phyloP scores from a whole-genome alignment of 345 rosid genomes.

The Populus deltoides region DNA sequence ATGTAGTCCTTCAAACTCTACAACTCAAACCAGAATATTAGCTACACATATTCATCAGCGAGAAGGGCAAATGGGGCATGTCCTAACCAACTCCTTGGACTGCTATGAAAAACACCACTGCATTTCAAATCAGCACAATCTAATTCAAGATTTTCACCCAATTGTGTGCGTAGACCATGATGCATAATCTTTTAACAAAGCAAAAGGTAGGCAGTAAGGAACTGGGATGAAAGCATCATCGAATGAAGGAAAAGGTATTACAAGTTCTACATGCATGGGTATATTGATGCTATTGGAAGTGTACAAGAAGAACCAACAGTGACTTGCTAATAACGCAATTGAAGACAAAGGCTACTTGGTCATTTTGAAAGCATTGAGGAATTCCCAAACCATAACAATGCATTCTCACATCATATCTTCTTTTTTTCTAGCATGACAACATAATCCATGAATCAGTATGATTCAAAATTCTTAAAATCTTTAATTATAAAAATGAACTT shows the following conservation, averaged over 20 bases:
- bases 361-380: neutral
- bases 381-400: neutral
- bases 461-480: no score
- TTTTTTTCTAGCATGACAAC: neutral
- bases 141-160: conserved; percentile 7
- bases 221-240: neutral
- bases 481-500: neutral
- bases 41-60: neutral
- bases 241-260: neutral
- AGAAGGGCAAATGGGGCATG: neutral
- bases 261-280: neutral
- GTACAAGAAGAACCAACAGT: neutral
- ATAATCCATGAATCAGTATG: neutral
- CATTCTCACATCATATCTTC: neutral
- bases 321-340: neutral
- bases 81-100: neutral
- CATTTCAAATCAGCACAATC: conserved; percentile 1
- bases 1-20: neutral
- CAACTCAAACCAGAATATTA: neutral
- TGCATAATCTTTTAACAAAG: neutral
- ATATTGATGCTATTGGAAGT: neutral
- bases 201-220: neutral
- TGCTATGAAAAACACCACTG: neutral
- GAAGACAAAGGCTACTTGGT: neutral
- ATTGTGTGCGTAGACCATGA: neutral